Evolutionary conservation across 768 basidiomycete genomes (phyloP), one percentile per base, ranked within the genome.

Genomic region (Pisolithus tinctorius): DNA sequence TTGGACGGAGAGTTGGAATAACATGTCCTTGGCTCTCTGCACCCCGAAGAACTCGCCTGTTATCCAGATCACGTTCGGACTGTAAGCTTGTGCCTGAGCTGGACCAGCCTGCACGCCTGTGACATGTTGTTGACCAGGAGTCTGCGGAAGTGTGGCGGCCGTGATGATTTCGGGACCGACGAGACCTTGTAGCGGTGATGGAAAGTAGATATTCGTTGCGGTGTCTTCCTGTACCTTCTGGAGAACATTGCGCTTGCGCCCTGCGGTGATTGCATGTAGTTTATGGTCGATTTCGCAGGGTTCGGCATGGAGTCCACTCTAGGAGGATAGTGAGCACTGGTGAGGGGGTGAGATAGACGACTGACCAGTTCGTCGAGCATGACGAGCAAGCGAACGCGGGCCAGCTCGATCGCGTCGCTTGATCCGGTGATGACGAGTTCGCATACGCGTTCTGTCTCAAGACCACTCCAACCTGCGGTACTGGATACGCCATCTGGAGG

Each of bases 1-100:
- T 63, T 79, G 85, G 51, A 84, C 72, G 6, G 93, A 89, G 17
- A 92, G 75, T 65, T 94, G 88, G 67, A 84, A 86, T 9, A 99
- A 71, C 94, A 96, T 97, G 63, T 97, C 95, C 56, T 90, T 78
- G 10, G 95, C 95, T 47, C 95, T 74, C 65, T 95, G 91, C 10
- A 97, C 94, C 16, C 90, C 90, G 56, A 97, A 95, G 65, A 95
- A 96, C 68, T 97, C 95, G 39, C 95, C 95, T 0, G 95, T 97
- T 60, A 99, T 93, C 86, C 90, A 99, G 54, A 98, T 86, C 20
- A 85, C 71, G 64, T 90, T 92, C 53, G 75, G 76, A 51, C 80
- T 82, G 61, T 84, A 79, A 71, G 76, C 68, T 63, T 42, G 38
- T 5, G 30, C 48, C 27, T 49, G 48, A 6, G 40, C 48, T 8